Conservation (phyloP, 2,329 filamentous ascomycete species). For the Exophiala dermatitidis region DNA sequence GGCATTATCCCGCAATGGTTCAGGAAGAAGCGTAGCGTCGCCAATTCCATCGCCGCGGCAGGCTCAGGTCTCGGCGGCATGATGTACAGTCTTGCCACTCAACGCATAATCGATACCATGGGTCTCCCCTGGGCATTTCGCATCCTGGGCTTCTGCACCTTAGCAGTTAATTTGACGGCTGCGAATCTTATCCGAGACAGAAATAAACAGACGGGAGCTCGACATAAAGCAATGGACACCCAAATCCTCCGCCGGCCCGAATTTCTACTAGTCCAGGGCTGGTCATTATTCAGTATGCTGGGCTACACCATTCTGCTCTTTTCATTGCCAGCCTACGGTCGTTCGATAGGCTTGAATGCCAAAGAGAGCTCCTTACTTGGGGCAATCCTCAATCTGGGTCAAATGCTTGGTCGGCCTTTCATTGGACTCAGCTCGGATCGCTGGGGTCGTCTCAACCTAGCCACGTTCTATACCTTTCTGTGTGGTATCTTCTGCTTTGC, state of each 20-base stretch:
- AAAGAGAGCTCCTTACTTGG: conserved; percentile 56
- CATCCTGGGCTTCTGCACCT: conserved; percentile 51
- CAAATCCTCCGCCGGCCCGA: conserved; percentile 48
- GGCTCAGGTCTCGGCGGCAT: conserved; percentile 55
- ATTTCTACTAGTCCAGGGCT: conserved; percentile 52
- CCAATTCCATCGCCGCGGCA: conserved; percentile 53
- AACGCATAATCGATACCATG: conserved; percentile 50
- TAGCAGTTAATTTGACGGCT: conserved; percentile 47
- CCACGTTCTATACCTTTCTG: conserved; percentile 48
- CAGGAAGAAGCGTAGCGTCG: conserved; percentile 48
- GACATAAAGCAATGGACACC: conserved; percentile 48
- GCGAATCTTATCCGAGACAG: conserved; percentile 51
- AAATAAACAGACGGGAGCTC: conserved; percentile 49
- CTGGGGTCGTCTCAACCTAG: conserved; percentile 57
- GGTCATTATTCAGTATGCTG: conserved; percentile 56
- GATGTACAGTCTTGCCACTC: conserved; percentile 51
- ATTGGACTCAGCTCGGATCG: conserved; percentile 57
- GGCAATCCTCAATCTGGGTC: conserved; percentile 57
- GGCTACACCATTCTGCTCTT: conserved; percentile 61
- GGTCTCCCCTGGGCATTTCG: conserved; percentile 56
- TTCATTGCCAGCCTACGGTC: conserved; percentile 56
- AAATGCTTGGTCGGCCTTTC: conserved; percentile 50
- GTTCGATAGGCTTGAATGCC: conserved; percentile 51
- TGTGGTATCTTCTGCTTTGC: conserved; percentile 53
- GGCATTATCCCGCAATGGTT: conserved; percentile 58